Conservation (phyloP, 1,284 basidiomycete species). For the Porodaedalea pini region DNA sequence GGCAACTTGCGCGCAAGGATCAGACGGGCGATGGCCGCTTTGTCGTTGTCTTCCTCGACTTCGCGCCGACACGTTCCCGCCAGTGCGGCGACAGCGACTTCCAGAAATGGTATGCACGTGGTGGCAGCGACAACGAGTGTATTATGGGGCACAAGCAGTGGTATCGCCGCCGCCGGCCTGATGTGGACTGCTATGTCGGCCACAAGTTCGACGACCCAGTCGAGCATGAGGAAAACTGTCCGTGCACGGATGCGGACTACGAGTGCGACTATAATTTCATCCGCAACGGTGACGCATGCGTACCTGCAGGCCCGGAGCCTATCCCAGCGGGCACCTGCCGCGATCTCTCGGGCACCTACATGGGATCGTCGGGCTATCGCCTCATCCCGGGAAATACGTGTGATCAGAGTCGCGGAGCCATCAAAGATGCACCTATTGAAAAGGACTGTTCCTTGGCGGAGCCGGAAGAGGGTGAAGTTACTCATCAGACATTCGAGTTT, state of each 20-base stretch:
- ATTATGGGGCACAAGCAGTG: slow-evolving; percentile 99
- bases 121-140: slow-evolving; percentile 66
- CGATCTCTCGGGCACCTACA: slow-evolving; percentile 61
- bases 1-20: slow-evolving; percentile 67
- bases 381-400: slow-evolving; percentile 94
- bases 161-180: slow-evolving; percentile 82
- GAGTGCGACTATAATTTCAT: slow-evolving; percentile 95
- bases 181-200: slow-evolving; percentile 89
- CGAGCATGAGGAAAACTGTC: slow-evolving; percentile 78
- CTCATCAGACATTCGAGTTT: slow-evolving; percentile 76
- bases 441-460: slow-evolving; percentile 79
- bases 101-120: slow-evolving; percentile 86
- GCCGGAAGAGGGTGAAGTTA: slow-evolving; percentile 69
- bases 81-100: slow-evolving; percentile 78
- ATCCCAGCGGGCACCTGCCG: slow-evolving; percentile 79
- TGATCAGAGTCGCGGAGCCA: slow-evolving; percentile 45
- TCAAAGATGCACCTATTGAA: slow-evolving; percentile 59
- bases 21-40: slow-evolving; percentile 59
- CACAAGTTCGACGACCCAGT: slow-evolving; percentile 87
- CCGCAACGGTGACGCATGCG: slow-evolving; percentile 68
- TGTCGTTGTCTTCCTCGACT: slow-evolving; percentile 82
- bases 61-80: slow-evolving; percentile 63
- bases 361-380: slow-evolving; percentile 89
- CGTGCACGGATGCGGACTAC: slow-evolving; percentile 84
- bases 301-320: slow-evolving; percentile 80